A percentile compares a stretch with the other conserved stretches of the same genome.
phyloP scores from a whole-genome alignment of 1,139 yeast species.

The Groenewaldozyma auringiensis region DNA sequence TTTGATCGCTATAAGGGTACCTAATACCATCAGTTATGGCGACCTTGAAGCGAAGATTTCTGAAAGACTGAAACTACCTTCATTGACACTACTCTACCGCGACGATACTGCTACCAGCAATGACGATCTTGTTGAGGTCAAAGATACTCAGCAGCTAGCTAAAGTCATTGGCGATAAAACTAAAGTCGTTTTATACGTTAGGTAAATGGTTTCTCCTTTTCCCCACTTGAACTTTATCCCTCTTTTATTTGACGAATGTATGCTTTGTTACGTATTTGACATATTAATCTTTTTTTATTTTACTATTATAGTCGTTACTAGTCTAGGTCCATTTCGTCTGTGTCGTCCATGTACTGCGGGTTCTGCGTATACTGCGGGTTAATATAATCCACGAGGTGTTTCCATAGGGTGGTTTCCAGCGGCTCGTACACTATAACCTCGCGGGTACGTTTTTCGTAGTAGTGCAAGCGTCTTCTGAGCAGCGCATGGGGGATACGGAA shows the following conservation, averaged over 20 bases:
- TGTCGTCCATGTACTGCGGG: not conserved
- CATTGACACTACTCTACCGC: slow-evolving; percentile 25
- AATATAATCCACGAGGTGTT: not conserved
- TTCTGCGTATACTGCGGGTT: too few relatives aligned
- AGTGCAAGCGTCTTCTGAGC: slow-evolving; percentile 10
- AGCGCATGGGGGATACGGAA: slow-evolving; percentile 16
- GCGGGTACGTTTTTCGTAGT: slow-evolving; percentile 17
- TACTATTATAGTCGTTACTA: not conserved
- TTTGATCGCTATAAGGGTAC: slow-evolving; percentile 77
- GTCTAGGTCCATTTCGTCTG: slow-evolving; percentile 8
- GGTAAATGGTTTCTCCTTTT: not conserved
- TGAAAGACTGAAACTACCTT: slow-evolving; percentile 46
- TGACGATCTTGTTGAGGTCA: slow-evolving; percentile 25
- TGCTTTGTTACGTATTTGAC: not conserved
- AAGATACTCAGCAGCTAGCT: slow-evolving; percentile 27
- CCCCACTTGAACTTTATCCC: too few relatives aligned
- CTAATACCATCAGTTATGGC: slow-evolving; percentile 49
- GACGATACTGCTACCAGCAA: slow-evolving; percentile 15
- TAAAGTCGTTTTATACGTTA: slow-evolving; percentile 33
- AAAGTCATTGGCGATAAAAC: slow-evolving; percentile 26
- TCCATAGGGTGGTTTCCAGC: slow-evolving; percentile 4
- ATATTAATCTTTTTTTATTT: not conserved
- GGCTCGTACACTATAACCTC: slow-evolving; percentile 13
- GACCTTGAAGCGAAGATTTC: slow-evolving; percentile 59
- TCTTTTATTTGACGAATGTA: too few relatives aligned